Evolutionary conservation across 2,329 filamentous ascomycete genomes (phyloP), one percentile per base, ranked within the genome.

Genomic region (Microsporum ferrugineum): DNA sequence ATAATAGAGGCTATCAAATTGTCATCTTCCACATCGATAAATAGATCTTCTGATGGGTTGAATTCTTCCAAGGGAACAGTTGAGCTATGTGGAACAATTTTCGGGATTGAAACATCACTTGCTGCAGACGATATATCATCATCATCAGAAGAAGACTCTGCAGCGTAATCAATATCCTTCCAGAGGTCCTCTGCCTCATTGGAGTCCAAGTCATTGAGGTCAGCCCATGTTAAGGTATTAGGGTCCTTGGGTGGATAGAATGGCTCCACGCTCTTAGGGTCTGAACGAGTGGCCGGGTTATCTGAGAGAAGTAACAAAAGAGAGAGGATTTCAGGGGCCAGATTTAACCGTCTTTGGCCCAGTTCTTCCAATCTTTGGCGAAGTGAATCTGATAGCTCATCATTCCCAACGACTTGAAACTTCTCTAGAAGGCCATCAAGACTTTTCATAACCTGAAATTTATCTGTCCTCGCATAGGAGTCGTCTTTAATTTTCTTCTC

Each of bases 221-320:
- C 87, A 60, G 85, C 81, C 91, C 91, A 96, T 27, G 81, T 88
- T 60, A 95, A 72, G 12, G 76, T 71, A 1, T 78, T 77, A 2
- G 74, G 75, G 0, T 74, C 70, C 14, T 78, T 76, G 2, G 77
- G 72, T 0, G 79, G 75, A 41, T 77, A 78, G 1, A 87, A 72
- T 1, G 76, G 71, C 17, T 85, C 79, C n/a, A 94, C 75, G 64
- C 84, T 81, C 45, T 82, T 78, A 0, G 92, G 74, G 2, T 78
- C 82, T 0, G 88, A 84, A 58, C 90, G 86, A 59, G 86, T 81
- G 0, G 86, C 82, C 1, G 94, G 92, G 59, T 86, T 82, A 66
- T 96, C 86, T 1, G 92, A 92, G 0, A 97, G 82, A 63, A 89
- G 83, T 5, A 97, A 77, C 8, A 97, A 75, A 0, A 97, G 74